These are phyloP conservation scores for Trichosporon sp. DNA, from an alignment of 1,284 basidiomycete genomes.

Conservation along the genomic window DNA sequence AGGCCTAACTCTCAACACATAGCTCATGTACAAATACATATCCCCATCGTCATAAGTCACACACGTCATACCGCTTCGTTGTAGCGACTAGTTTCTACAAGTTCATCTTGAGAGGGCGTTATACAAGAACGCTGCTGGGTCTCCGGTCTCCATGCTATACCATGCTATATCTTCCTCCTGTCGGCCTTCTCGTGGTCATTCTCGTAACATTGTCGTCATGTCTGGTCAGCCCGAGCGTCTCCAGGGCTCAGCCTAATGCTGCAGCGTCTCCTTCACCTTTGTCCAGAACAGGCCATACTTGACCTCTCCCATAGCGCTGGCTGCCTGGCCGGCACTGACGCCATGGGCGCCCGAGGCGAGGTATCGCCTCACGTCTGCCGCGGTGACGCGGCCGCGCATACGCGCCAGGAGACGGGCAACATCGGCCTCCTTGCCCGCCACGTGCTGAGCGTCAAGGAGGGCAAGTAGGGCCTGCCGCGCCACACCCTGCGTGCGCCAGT, in stretches of 20 bases:
- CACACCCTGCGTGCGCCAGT: constrained; percentile 2
- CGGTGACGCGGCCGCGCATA: not conserved
- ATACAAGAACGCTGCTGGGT: not conserved
- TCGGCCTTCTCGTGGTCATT: no score
- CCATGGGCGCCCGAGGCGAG: not conserved
- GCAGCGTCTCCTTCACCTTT: not conserved
- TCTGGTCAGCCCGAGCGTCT: not conserved
- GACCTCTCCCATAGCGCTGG: not conserved
- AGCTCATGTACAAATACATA: not conserved
- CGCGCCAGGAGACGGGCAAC: not conserved
- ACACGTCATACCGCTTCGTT: not conserved
- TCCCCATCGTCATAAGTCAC: not conserved
- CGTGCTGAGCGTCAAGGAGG: not conserved
- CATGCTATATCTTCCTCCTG: not conserved
- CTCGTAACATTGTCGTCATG: no score
- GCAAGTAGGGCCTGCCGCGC: not conserved
- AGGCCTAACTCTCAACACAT: not conserved
- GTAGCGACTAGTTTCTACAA: not conserved
- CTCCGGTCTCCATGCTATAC: not conserved
- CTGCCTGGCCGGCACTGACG: not conserved
- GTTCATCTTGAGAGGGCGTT: not conserved
- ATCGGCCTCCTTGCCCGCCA: not conserved
- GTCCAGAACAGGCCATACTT: not conserved
- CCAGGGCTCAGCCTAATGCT: not conserved
- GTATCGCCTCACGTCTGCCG: not conserved